phyloP scores from a whole-genome alignment of 2,329 filamentous ascomycete genomes.

The Rhexocercosporidium sp. region DNA sequence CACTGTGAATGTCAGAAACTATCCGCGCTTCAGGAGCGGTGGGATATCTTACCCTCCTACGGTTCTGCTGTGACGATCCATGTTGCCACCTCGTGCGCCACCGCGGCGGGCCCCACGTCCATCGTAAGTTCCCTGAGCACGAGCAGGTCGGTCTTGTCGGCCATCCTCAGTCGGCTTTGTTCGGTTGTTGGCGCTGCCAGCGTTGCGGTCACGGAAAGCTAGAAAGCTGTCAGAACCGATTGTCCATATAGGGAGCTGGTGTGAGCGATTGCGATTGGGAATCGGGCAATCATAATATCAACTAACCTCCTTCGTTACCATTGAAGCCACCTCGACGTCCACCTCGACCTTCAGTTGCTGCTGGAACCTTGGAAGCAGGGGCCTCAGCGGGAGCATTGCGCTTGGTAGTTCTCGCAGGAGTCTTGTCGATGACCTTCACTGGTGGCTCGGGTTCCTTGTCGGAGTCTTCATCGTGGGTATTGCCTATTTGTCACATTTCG shows the following conservation, averaged over 20 bases:
- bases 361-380: conserved; percentile 50
- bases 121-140: conserved; percentile 62
- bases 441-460: conserved; percentile 79
- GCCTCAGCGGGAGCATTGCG: conserved; percentile 82
- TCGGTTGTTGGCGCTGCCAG: conserved; percentile 83
- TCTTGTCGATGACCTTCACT: conserved; percentile 89
- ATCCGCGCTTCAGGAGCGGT: background rate
- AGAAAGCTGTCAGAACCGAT: conserved; percentile 16
- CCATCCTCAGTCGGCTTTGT: conserved; percentile 77
- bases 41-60: conserved; percentile 39
- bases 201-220: conserved; percentile 91
- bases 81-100: conserved; percentile 40
- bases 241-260: background rate
- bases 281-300: conserved; percentile 6
- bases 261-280: background rate
- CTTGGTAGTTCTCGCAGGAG: conserved; percentile 74
- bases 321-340: conserved; percentile 60
- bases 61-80: conserved; percentile 45
- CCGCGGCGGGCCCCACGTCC: conserved; percentile 56
- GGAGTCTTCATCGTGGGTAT: conserved; percentile 67
- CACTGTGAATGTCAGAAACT: conserved; percentile 52
- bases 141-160: conserved; percentile 53
- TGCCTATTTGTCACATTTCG: conserved; percentile 46
- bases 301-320: conserved; percentile 89
- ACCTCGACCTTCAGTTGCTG: conserved; percentile 35